A percentile compares a stretch with the other conserved stretches of the same genome.
Evolutionary conservation across 179 eudicot genomes (phyloP).

Genomic region (Beta corolliflora): DNA sequence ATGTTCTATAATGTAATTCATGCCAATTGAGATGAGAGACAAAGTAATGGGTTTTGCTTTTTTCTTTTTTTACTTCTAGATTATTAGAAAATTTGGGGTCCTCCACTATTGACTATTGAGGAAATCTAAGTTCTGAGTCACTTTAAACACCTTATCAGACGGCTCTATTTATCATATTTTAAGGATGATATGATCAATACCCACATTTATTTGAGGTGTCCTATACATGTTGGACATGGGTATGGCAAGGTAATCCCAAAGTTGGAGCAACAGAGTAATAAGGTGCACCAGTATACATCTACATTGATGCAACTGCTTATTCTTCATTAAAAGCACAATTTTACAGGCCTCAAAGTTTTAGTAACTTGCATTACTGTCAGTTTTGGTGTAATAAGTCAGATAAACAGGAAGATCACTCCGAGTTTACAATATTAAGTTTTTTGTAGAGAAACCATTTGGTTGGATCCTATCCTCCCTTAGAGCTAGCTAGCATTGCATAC

Average conservation of each 20-base stretch:
- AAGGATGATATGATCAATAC: neutral
- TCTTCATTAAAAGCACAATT: neutral
- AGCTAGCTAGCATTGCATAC: neutral
- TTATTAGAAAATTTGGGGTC: too few species aligned
- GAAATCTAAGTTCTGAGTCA: too few species aligned
- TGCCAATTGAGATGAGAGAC: too few species aligned
- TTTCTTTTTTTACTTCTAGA: too few species aligned
- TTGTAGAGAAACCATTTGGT: neutral
- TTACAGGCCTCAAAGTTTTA: neutral
- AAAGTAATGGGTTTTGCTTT: too few species aligned
- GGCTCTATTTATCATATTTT: neutral
- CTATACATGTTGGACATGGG: neutral
- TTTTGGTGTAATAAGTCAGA: neutral
- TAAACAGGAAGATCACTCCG: neutral
- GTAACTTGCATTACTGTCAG: neutral
- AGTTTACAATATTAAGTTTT: neutral
- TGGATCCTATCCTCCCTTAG: neutral
- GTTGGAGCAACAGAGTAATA: neutral
- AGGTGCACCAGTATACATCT: neutral
- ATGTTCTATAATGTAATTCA: too few species aligned
- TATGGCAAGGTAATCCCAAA: neutral
- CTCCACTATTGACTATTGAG: too few species aligned
- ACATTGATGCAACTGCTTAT: neutral
- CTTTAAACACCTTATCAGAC: too few species aligned
- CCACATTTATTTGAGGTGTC: neutral